Conservation (phyloP, 2,329 filamentous ascomycete species). For the Penicillium sp. region DNA sequence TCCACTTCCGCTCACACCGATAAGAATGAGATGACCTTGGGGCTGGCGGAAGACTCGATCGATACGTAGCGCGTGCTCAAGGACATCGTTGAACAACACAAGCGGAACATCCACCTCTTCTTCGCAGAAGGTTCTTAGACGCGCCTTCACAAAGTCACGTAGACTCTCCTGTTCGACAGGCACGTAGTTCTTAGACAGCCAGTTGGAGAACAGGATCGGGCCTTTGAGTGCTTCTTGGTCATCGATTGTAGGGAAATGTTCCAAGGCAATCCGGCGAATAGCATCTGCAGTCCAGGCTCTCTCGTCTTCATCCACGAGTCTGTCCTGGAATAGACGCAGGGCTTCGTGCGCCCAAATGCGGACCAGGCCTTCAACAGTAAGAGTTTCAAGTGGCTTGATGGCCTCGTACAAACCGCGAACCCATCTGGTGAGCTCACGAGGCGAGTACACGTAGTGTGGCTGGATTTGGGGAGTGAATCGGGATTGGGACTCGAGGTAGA, state of each 20-base stretch:
- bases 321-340: constrained; percentile 89
- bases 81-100: constrained; percentile 97
- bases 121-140: constrained; percentile 95
- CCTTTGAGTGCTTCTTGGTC: constrained; percentile 79
- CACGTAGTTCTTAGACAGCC: constrained; percentile 97
- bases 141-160: constrained; percentile 92
- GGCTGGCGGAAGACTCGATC: constrained; percentile 97
- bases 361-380: constrained; percentile 82
- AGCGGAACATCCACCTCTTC: constrained; percentile 98
- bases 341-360: constrained; percentile 98
- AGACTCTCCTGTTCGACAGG: constrained; percentile 92
- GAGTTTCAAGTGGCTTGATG: constrained; percentile 77
- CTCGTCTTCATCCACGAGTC: constrained; percentile 88
- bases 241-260: constrained; percentile 92
- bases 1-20: constrained; percentile 94
- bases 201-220: constrained; percentile 97
- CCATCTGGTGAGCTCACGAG: constrained; percentile 95
- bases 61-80: constrained; percentile 95
- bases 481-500: constrained; percentile 89
- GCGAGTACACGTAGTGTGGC: constrained; percentile 97
- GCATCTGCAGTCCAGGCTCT: constrained; percentile 88
- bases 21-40: constrained; percentile 94
- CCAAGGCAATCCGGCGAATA: constrained; percentile 73
- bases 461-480: constrained; percentile 94
- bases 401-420: constrained; percentile 95